These are phyloP conservation scores for Leishmania tropica DNA, from an alignment of 208 protist genomes.

Conservation along the genomic window DNA sequence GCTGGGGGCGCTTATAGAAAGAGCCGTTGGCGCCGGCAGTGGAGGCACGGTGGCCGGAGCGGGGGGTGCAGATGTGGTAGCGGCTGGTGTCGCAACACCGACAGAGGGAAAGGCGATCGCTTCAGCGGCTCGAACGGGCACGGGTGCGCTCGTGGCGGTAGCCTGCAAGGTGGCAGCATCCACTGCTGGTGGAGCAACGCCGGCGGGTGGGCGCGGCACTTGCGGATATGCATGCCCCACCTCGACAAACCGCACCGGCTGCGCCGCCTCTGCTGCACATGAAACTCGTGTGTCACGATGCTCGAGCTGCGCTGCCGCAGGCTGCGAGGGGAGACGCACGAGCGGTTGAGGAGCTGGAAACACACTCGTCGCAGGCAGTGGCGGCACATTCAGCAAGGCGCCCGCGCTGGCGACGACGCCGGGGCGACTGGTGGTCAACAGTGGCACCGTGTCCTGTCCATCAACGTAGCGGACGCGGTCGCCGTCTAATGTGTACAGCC, in stretches of 20 bases:
- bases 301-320: not conserved
- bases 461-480: slow-evolving; percentile 8
- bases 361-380: slow-evolving; percentile 63
- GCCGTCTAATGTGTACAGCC: slow-evolving; percentile 25
- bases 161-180: slow-evolving; percentile 18
- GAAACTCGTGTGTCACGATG: no score
- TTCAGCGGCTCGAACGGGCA: not conserved
- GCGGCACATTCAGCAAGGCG: slow-evolving; percentile 31
- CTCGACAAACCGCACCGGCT: not conserved
- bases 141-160: not conserved
- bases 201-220: slow-evolving; percentile 8
- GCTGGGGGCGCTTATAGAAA: no score
- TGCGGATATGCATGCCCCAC: slow-evolving; percentile 18
- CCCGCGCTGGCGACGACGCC: no score
- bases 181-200: slow-evolving; percentile 18
- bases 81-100: not conserved
- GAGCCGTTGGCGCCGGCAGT: not conserved
- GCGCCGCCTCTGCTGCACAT: not conserved
- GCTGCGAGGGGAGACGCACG: slow-evolving; percentile 24
- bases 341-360: slow-evolving; percentile 55
- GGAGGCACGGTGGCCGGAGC: slow-evolving; percentile 9
- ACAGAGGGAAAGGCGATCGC: not conserved
- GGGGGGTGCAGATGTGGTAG: slow-evolving; percentile 3
- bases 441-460: not conserved
- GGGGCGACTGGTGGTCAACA: not conserved